Base-by-base conservation (phyloP, 2,329 filamentous ascomycete genomes). In the Botrytis medusae region DNA sequence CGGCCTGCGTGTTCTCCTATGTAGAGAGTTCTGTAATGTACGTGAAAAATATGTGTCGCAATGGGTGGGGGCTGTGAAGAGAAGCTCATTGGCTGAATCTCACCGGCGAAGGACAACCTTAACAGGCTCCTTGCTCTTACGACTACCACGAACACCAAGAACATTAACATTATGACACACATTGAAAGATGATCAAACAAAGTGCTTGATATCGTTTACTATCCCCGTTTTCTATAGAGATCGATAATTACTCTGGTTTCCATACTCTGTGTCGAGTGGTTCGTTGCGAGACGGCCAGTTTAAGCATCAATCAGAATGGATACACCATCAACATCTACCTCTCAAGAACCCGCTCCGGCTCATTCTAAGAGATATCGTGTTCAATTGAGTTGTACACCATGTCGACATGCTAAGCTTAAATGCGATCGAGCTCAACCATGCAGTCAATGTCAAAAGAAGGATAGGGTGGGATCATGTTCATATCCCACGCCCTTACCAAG, bases 381-480 rank as follows among this genome's bases (percentile, higher is more conserved):
- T 1, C 74, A 76, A 37, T 59, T 76, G 7, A 72, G 69, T 57
- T 77, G 76, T 62, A 74, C 73, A 6, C 70, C 73, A 29, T 77
- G 76, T 62, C 74, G 75, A 22, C 73, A 76, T 22, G 74, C 72
- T 14, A 78, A 77, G 61, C 67, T 76, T 42, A 88, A 88, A 75
- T 89, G 87, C 79, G 86, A 89, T 78, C 85, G 87, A 68, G 79
- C 80, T 7, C 79, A 83, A 61, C 87, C 87, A 69, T 89, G 87
- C 79, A 78, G 81, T 16, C 86, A 88, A 79, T 89, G 87, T 77
- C 76, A 83, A 54, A 87, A 86, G 75, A 88, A 86, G 77, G 84
- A 82, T 48, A 83, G 84, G 40, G 78, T 81, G 1, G 84, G 84
- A 4, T 78, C 80, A n/a, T 89, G 87, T 78, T 77, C 80, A 8